Conservation (phyloP, 768 basidiomycete species). For the Lactarius indigo region DNA sequence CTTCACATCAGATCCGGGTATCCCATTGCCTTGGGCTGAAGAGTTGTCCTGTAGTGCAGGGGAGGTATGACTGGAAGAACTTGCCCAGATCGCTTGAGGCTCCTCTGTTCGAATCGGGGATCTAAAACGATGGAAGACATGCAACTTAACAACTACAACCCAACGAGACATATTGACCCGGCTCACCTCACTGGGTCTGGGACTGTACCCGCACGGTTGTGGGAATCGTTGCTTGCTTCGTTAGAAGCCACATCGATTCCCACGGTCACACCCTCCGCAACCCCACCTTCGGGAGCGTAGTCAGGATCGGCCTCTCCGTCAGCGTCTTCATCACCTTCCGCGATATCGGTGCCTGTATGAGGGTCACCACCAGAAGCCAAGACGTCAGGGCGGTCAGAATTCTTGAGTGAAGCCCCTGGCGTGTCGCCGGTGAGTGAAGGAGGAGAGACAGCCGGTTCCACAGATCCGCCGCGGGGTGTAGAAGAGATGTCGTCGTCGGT, state of each 20-base stretch:
- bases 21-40: neutral
- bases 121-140: neutral
- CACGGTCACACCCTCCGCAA: neutral
- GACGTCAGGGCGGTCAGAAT: neutral
- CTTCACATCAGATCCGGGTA: neutral
- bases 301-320: slow-evolving; percentile 27
- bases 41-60: neutral
- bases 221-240: neutral
- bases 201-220: neutral
- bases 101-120: neutral
- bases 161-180: neutral
- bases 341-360: neutral
- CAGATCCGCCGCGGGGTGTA: neutral
- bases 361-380: neutral
- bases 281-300: slow-evolving; percentile 2
- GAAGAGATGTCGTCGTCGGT: neutral
- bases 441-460: neutral
- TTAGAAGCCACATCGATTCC: neutral
- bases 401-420: neutral
- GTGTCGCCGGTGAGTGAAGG: neutral
- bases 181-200: slow-evolving; percentile 9
- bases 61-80: neutral
- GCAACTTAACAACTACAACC: neutral
- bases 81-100: neutral
- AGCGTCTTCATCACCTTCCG: slow-evolving; percentile 19